Conservation (phyloP, 371 early-diverging fungal species). For the Mortierella sp. region DNA sequence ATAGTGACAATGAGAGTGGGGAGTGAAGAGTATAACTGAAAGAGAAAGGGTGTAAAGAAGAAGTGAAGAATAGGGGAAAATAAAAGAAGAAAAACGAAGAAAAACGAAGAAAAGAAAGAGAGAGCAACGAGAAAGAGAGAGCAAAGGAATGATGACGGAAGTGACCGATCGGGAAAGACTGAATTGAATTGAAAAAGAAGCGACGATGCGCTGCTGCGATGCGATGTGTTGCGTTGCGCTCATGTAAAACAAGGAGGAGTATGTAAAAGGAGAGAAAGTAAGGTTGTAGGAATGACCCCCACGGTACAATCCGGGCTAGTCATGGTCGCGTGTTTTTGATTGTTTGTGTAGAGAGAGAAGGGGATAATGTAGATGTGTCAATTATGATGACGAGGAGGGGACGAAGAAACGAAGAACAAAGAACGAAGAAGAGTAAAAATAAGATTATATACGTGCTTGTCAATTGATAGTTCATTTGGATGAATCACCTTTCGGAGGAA, state of each 20-base stretch:
- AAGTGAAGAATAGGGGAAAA: background rate
- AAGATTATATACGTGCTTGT: too few species aligned
- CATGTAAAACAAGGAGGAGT: background rate
- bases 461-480: background rate
- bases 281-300: background rate
- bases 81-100: constrained; percentile 7
- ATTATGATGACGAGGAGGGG: background rate
- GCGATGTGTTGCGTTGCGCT: background rate
- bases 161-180: background rate
- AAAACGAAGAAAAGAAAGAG: background rate
- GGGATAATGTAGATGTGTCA: background rate
- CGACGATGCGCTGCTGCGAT: background rate
- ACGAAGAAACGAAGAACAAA: background rate
- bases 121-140: background rate
- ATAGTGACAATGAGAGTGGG: too few species aligned
- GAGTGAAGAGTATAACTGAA: background rate
- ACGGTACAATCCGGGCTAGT: background rate
- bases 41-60: background rate
- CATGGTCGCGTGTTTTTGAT: too few species aligned
- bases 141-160: constrained; percentile 2
- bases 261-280: background rate
- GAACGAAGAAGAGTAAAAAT: too few species aligned
- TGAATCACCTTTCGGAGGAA: background rate
- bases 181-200: background rate
- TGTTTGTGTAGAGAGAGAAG: background rate